Conservation (phyloP, 2,329 filamentous ascomycete species). For the Alternaria dauci region DNA sequence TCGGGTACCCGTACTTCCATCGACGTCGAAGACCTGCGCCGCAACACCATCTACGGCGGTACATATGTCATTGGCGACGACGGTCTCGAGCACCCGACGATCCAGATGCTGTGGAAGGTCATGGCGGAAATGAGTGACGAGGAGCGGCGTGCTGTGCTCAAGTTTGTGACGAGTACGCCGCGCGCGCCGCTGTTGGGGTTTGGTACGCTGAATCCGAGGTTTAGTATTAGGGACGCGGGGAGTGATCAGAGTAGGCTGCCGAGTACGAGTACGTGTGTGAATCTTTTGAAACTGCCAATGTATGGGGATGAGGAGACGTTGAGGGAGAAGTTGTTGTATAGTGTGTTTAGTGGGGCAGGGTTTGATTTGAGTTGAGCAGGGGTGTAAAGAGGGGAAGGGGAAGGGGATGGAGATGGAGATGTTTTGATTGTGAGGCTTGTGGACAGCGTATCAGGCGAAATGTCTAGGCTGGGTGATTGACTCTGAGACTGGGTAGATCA, state of each 20-base stretch:
- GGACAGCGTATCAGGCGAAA: not conserved
- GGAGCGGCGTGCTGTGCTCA: conserved; percentile 85
- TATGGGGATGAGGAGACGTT: conserved; percentile 74
- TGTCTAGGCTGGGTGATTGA: not conserved
- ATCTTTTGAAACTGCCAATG: conserved; percentile 87
- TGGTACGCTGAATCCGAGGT: conserved; percentile 80
- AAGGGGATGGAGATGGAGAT: too few relatives aligned
- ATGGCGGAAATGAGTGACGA: conserved; percentile 78
- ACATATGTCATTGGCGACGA: conserved; percentile 92
- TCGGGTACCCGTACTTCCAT: conserved; percentile 87
- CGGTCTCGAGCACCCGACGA: conserved; percentile 81
- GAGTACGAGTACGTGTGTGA: conserved; percentile 95
- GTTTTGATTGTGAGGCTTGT: too few relatives aligned
- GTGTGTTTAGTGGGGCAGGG: conserved; percentile 86
- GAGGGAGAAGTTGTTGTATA: conserved; percentile 85
- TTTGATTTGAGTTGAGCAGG: conserved; percentile 69
- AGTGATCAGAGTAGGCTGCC: conserved; percentile 79
- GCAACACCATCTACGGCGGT: conserved; percentile 86
- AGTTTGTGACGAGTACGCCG: conserved; percentile 94
- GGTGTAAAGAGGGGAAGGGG: not conserved
- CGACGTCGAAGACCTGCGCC: conserved; percentile 83
- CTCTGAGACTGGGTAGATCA: not conserved
- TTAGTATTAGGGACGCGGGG: conserved; percentile 88
- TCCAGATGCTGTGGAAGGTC: conserved; percentile 90
- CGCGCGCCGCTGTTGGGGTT: conserved; percentile 91